These are phyloP conservation scores for Crithidia bombi DNA, from an alignment of 208 protist genomes.

Conservation along the genomic window DNA sequence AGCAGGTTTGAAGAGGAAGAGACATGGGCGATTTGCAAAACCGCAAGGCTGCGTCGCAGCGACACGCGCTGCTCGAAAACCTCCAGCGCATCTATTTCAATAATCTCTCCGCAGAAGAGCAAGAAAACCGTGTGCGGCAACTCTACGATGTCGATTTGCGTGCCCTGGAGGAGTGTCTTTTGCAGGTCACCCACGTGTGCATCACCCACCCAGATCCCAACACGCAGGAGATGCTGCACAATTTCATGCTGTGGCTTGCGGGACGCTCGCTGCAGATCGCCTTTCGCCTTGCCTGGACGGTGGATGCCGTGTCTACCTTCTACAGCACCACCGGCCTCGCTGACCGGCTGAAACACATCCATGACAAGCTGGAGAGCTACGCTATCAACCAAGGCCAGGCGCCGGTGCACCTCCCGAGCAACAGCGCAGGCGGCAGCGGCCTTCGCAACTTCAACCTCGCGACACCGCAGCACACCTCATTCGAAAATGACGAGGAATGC, in stretches of 20 bases:
- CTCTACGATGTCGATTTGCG: constrained; percentile 61
- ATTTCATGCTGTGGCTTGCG: constrained; percentile 80
- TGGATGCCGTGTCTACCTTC: constrained; percentile 67
- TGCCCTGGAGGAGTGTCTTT: constrained; percentile 71
- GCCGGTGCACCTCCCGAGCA: neutral
- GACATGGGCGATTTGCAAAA: constrained; percentile 12
- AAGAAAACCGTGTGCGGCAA: constrained; percentile 50
- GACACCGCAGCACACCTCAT: constrained; percentile 10
- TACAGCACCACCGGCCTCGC: constrained; percentile 54
- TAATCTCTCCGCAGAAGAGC: constrained; percentile 44
- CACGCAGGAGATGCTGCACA: constrained; percentile 61
- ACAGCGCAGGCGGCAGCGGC: constrained; percentile 21
- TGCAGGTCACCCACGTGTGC: constrained; percentile 86
- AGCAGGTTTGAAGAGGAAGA: too few relatives aligned
- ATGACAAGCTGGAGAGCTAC: constrained; percentile 88
- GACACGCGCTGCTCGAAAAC: constrained; percentile 59
- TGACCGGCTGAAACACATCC: constrained; percentile 69
- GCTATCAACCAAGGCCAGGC: constrained; percentile 77
- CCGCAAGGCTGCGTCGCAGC: constrained; percentile 29
- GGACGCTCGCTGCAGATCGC: constrained; percentile 72
- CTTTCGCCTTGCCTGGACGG: constrained; percentile 77
- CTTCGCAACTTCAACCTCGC: constrained; percentile 1
- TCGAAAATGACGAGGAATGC: constrained; percentile 24
- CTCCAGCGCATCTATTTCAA: constrained; percentile 51
- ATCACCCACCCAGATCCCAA: constrained; percentile 62